Evolutionary conservation across 345 rosid genomes (phyloP).

Genomic region (Populus pruinosa): DNA sequence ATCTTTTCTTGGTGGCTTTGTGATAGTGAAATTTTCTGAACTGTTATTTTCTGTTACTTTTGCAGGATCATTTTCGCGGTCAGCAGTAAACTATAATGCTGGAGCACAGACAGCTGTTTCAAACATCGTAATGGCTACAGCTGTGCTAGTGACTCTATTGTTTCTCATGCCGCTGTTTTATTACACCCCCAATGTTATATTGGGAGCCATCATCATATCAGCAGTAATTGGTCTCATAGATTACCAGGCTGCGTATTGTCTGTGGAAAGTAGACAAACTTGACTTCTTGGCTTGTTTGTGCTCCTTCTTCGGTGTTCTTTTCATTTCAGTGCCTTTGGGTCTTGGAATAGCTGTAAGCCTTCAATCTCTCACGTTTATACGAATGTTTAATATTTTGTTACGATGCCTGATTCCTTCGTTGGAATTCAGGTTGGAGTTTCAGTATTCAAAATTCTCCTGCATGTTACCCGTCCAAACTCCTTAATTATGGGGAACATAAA

Average conservation of each 20-base stretch:
- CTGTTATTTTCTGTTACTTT: neutral
- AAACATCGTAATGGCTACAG: conserved; percentile 74
- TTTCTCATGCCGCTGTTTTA: conserved; percentile 93
- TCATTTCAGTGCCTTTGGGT: conserved; percentile 88
- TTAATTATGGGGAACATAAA: conserved; percentile 67
- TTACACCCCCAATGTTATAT: conserved; percentile 83
- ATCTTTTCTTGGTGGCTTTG: neutral
- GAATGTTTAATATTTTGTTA: neutral
- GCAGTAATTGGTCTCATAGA: conserved; percentile 93
- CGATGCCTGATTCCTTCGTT: neutral
- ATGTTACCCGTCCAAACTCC: conserved; percentile 87
- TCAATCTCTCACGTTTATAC: neutral
- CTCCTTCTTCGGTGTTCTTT: conserved; percentile 91
- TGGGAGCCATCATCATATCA: conserved; percentile 85
- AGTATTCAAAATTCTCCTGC: conserved; percentile 73
- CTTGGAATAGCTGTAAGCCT: conserved; percentile 82
- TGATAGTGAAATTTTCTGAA: conserved; percentile 1
- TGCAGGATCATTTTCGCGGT: conserved; percentile 91
- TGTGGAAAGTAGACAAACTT: conserved; percentile 94
- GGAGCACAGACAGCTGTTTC: conserved; percentile 87
- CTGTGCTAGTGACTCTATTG: conserved; percentile 84
- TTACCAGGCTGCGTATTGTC: conserved; percentile 52
- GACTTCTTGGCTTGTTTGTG: conserved; percentile 82
- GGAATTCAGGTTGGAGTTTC: conserved; percentile 82
- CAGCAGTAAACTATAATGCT: conserved; percentile 89